Evolutionary conservation across 805 yeast genomes (phyloP).

Genomic region (Ogataea trehalophila): DNA sequence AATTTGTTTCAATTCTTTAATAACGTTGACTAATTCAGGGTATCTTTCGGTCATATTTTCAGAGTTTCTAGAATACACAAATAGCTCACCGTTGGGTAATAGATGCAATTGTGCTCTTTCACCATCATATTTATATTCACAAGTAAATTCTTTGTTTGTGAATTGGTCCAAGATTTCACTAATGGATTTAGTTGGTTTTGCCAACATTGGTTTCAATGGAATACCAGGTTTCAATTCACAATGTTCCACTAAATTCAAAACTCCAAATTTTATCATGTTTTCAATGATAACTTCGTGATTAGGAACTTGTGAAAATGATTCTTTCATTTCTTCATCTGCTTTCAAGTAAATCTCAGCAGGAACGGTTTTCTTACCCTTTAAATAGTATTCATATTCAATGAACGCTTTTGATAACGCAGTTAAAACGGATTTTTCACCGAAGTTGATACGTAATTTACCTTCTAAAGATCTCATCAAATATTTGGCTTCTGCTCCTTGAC

Average conservation of each 20-base stretch:
- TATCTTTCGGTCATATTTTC: constrained; percentile 96
- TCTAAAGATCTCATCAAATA: constrained; percentile 85
- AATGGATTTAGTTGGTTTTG: constrained; percentile 93
- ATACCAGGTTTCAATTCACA: constrained; percentile 85
- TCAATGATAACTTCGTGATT: constrained; percentile 78
- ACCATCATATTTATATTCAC: constrained; percentile 97
- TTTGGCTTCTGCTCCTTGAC: constrained; percentile 84
- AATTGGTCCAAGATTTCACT: constrained; percentile 90
- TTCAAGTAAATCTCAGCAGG: constrained; percentile 42
- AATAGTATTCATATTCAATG: constrained; percentile 49
- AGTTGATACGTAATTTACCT: constrained; percentile 87
- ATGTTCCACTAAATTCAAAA: constrained; percentile 56
- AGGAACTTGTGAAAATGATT: constrained; percentile 86
- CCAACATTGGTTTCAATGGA: constrained; percentile 96
- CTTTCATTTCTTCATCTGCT: constrained; percentile 78
- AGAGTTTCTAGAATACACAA: constrained; percentile 87
- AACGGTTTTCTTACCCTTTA: constrained; percentile 24
- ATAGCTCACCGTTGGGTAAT: constrained; percentile 56
- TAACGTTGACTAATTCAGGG: constrained; percentile 77
- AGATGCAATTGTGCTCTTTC: constrained; percentile 95
- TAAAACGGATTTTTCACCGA: constrained; percentile 90
- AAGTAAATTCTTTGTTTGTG: constrained; percentile 79
- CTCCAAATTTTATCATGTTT: constrained; percentile 62
- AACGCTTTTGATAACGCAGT: constrained; percentile 82
- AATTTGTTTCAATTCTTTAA: constrained; percentile 39